Percentiles rank a stretch among this genome's conserved stretches.
Evolutionary conservation across 345 rosid species (phyloP).

Genomic region (Odontarrhena argentea): DNA sequence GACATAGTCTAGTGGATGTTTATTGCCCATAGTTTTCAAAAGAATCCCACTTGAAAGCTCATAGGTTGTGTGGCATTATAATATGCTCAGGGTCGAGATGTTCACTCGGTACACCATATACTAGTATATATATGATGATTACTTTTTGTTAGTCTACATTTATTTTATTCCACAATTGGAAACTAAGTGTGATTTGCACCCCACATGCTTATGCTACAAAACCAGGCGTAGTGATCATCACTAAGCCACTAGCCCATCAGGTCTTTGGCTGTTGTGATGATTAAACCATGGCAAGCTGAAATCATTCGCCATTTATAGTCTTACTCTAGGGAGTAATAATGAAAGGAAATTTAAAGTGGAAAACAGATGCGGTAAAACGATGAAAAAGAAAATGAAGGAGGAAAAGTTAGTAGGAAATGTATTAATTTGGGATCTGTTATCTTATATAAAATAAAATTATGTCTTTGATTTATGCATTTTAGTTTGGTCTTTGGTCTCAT

Average conservation of each 20-base stretch:
- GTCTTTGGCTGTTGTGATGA: conserved; percentile 27
- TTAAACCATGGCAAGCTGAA: conserved; percentile 21
- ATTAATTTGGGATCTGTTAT: too few species aligned
- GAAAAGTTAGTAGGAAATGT: too few species aligned
- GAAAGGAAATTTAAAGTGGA: background rate
- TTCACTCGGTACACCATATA: background rate
- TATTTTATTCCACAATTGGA: conserved; percentile 12
- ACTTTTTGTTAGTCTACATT: background rate
- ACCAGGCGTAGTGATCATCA: conserved; percentile 14
- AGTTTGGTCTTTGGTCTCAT: too few species aligned
- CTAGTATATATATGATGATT: background rate
- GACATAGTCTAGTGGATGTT: background rate
- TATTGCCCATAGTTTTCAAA: conserved; percentile 1
- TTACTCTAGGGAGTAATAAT: background rate
- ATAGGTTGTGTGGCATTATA: background rate
- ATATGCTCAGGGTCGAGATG: background rate
- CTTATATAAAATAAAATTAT: too few species aligned
- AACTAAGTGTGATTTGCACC: conserved; percentile 10
- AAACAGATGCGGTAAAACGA: background rate
- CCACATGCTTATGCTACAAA: conserved; percentile 18
- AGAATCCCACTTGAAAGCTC: conserved; percentile 13
- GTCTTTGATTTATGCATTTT: too few species aligned
- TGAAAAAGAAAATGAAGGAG: too few species aligned
- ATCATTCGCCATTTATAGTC: conserved; percentile 7
- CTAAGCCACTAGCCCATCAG: conserved; percentile 35